Evolutionary conservation across 169 alveolate species (phyloP).

Genomic region (Plasmodium berghei): DNA sequence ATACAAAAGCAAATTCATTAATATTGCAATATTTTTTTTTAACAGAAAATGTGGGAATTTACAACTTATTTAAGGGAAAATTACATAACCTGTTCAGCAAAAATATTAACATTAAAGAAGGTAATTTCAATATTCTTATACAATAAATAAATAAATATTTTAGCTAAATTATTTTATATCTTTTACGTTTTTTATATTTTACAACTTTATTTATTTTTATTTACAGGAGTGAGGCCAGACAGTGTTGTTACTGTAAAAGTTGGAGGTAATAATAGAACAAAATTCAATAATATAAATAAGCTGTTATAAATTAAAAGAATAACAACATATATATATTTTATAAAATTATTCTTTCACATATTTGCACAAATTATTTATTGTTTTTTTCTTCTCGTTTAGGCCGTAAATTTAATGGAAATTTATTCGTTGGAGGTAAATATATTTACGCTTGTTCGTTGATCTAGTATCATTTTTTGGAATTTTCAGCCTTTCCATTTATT

Average conservation of each 20-base stretch:
- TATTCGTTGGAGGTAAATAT: too few species aligned
- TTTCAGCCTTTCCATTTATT: too few species aligned
- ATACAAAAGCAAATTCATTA: background rate
- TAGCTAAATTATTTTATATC: background rate
- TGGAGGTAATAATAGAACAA: constrained; percentile 35
- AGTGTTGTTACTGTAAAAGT: constrained; percentile 61
- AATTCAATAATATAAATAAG: too few species aligned
- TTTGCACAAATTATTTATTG: too few species aligned
- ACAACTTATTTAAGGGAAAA: constrained; percentile 36
- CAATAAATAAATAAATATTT: background rate
- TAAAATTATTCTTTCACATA: too few species aligned
- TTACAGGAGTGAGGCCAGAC: constrained; percentile 34
- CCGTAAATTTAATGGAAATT: too few species aligned
- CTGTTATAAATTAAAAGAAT: too few species aligned
- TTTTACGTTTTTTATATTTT: background rate
- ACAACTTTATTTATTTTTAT: background rate
- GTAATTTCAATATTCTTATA: background rate
- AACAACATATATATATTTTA: too few species aligned
- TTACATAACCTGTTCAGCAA: constrained; percentile 23
- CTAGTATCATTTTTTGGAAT: too few species aligned
- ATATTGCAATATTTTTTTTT: background rate
- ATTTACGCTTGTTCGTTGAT: too few species aligned
- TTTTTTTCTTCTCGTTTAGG: too few species aligned
- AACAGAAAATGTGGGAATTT: constrained; percentile 39
- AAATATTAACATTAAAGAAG: constrained; percentile 22